Base-by-base conservation (phyloP, 2,329 filamentous ascomycete species). In the Teratosphaeriaceae sp. region DNA sequence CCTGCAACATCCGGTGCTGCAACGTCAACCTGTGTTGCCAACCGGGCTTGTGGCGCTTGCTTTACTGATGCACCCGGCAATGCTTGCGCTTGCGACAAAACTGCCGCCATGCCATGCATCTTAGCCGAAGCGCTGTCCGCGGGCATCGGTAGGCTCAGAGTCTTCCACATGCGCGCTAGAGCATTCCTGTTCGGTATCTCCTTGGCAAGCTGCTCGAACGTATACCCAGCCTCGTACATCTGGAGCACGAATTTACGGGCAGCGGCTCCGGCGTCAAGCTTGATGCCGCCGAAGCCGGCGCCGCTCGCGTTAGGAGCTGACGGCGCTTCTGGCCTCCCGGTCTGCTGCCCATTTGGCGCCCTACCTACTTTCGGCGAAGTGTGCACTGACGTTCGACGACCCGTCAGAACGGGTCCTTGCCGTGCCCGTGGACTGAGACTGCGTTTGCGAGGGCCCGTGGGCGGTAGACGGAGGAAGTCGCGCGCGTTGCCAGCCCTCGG, bases 161-260 rank as follows among this genome's bases (percentile, higher is more conserved):
- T 81, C 20, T 73, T 67, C 54, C 88, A 92, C 1, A 92, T 70
- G 22, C 68, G 62, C 43, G 73, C 75, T 26, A 94, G 65, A 9
- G 88, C 58, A 1, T 64, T 63, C 26, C 76, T 71, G 52, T 88
- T 76, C 31, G 90, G 73, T 0, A 86, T 84, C 61, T 90, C 84
- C 9, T 79, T 72, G 11, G 89, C 69, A 44, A 90, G 82, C 46
- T 86, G 76, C 42, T 83, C 74, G 57, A 82, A 94, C 16, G 79
- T 78, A 45, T 94, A 79, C 38, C 86, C 84, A 46, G 85, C 69
- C 29, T 62, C 58, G 41, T 70, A 59, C 46, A 74, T 55, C 33
- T 54, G 51, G 5, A 50, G 45, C n/a, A 63, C 45, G 31, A 63
- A 61, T 2, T 37, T 41, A 26, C 49, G 53, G n/a, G 53, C 46